Base-by-base conservation (phyloP, 768 basidiomycete species). In the Psilocybe sp. region DNA sequence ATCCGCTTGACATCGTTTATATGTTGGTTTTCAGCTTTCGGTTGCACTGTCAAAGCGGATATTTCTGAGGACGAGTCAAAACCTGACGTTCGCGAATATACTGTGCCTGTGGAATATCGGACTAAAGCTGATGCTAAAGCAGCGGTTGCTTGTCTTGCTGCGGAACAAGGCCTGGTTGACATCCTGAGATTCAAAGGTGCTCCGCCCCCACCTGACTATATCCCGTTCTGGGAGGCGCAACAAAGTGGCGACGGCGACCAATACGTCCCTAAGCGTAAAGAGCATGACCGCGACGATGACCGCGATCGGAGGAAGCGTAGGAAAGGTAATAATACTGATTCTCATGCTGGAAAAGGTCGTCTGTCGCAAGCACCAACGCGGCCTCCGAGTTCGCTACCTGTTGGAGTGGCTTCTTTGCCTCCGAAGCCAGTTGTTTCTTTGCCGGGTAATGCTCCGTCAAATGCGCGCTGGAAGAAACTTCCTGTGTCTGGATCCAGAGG, bases 111-210 rank as follows among this genome's bases (percentile, higher is more conserved):
- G 8, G 73, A 80, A 50, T 86, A 84, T 60, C 71, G 76, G 37
- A 77, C 68, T 23, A 83, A 81, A 56, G 69, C 69, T 13, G 86
- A 89, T 53, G 86, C 86, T 5, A 85, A 78, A 61, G 67, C 73
- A 13, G 84, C 81, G 12, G 84, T 78, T 10, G 67, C 75, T 1
- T 72, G 70, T 47, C 63, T 65, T 2, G 87, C 84, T 2, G 78
- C 75, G 13, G 69, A 81, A 53, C 63, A 75, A 53, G 85, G 87
- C 9, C 69, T 72, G 14, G 61, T 87, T 37, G 84, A 87, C 51
- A 74, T 84, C 40, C 60, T 87, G 18, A 76, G 79, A n/a, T 82
- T 79, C 58, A 70, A 64, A 19, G 82, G 82, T 19, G 61, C 64
- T 0, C 61, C 70, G 10, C 74, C 76, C 0, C 77, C 80, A 1